Conservation (phyloP, 371 early-diverging fungal species). For the Mortierella sp. region DNA sequence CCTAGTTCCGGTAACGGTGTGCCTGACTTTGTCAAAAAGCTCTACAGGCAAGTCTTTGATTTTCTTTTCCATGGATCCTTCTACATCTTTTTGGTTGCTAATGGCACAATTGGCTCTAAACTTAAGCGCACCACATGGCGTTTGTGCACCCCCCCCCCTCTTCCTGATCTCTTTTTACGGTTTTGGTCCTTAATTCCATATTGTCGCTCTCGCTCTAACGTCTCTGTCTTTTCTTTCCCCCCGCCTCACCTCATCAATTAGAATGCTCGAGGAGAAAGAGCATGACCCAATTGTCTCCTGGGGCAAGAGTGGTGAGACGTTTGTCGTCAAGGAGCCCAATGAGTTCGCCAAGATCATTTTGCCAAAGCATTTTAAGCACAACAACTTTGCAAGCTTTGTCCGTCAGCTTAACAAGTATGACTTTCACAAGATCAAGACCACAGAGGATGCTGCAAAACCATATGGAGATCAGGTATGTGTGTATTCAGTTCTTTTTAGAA, state of each 20-base stretch:
- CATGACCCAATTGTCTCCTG: conserved; percentile 75
- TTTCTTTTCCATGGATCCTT: too few relatives aligned
- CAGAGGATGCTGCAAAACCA: conserved; percentile 62
- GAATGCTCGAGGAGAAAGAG: conserved; percentile 77
- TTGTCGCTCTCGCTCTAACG: too few relatives aligned
- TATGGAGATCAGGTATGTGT: conserved; percentile 77
- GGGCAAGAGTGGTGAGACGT: conserved; percentile 81
- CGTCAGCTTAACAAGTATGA: conserved; percentile 97
- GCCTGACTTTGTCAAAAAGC: conserved; percentile 67
- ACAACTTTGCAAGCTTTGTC: conserved; percentile 93
- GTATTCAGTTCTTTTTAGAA: too few relatives aligned
- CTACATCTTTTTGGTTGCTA: too few relatives aligned
- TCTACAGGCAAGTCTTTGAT: conserved; percentile 62
- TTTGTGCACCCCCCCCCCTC: too few relatives aligned
- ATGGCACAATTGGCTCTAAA: too few relatives aligned
- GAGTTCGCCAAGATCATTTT: conserved; percentile 79
- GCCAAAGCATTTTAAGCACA: conserved; percentile 90
- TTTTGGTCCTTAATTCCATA: conserved; percentile 13
- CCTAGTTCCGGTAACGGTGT: conserved; percentile 39
- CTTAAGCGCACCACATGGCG: too few relatives aligned
- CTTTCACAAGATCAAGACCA: conserved; percentile 86
- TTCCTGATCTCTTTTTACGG: too few relatives aligned
- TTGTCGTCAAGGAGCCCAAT: conserved; percentile 84
- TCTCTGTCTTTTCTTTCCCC: too few relatives aligned
- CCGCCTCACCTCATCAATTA: too few relatives aligned